Conservation (phyloP, 2,329 filamentous ascomycete species). For the Fusarium acutatum region DNA sequence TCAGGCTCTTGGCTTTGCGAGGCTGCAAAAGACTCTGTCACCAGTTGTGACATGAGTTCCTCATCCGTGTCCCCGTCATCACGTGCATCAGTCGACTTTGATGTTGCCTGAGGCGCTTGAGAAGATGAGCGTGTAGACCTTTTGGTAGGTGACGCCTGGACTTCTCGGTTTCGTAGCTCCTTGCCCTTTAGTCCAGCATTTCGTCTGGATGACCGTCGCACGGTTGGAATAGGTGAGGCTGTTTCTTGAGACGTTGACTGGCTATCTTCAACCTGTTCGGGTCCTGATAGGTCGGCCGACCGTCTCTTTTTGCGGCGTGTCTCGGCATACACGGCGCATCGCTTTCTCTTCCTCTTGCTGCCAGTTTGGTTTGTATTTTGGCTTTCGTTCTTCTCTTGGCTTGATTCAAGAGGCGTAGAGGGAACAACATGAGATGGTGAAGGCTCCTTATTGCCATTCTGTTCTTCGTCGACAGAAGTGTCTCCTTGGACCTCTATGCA, state of each 20-base stretch:
- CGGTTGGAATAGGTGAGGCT: slow-evolving; percentile 24
- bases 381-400: slow-evolving; percentile 12
- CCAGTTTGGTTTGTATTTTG: slow-evolving; percentile 17
- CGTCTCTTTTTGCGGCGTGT: slow-evolving; percentile 44
- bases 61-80: slow-evolving; percentile 51
- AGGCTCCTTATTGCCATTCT: slow-evolving; percentile 11
- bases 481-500: slow-evolving; percentile 38
- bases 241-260: slow-evolving; percentile 31
- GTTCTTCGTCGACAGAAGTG: slow-evolving; percentile 26
- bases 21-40: slow-evolving; percentile 52
- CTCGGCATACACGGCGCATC: slow-evolving; percentile 31
- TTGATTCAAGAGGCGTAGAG: slow-evolving; percentile 34
- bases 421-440: slow-evolving; percentile 29
- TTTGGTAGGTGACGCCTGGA: slow-evolving; percentile 19
- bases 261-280: slow-evolving; percentile 25
- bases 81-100: slow-evolving; percentile 3
- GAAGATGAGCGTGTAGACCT: slow-evolving; percentile 1
- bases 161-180: slow-evolving; percentile 8
- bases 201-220: slow-evolving; percentile 39
- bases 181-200: slow-evolving; percentile 32
- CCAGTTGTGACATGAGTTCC: slow-evolving; percentile 53
- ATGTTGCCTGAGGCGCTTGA: background rate
- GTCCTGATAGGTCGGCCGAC: slow-evolving; percentile 25
- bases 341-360: slow-evolving; percentile 45
- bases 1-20: slow-evolving; percentile 44